These are phyloP conservation scores for Puccinia coronata DNA, from an alignment of 1,284 basidiomycete species.

Conservation along the genomic window DNA sequence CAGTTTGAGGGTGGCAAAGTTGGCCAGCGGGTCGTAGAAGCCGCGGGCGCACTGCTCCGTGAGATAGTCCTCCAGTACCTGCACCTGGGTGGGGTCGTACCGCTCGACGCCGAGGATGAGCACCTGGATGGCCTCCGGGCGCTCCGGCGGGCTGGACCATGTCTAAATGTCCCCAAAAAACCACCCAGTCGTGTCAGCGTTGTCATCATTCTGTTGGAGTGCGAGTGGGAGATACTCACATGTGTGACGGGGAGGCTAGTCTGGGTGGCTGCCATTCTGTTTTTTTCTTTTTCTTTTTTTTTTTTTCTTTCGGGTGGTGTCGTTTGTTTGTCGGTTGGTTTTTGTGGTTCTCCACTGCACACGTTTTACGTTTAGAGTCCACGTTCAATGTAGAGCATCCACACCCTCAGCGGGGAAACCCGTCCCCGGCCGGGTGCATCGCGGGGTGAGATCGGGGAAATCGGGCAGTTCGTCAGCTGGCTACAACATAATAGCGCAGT, in stretches of 20 bases:
- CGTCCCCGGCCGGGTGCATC: no score
- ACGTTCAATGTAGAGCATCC: neutral
- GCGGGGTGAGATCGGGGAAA: no score
- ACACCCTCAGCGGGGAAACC: neutral
- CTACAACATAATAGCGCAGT: no score
- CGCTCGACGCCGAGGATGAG: conserved; percentile 41
- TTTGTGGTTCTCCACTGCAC: neutral
- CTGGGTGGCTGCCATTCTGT: neutral
- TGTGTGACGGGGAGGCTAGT: neutral
- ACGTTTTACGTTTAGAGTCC: no score
- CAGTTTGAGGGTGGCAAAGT: conserved; percentile 47
- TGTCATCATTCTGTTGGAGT: neutral
- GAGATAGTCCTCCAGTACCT: conserved; percentile 44
- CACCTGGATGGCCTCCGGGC: conserved; percentile 31
- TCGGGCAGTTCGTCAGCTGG: no score
- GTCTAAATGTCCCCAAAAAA: no score
- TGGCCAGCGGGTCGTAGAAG: conserved; percentile 44
- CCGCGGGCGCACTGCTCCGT: conserved; percentile 18
- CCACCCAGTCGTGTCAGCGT: no score
- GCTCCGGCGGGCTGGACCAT: conserved; percentile 37
- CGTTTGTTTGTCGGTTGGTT: no score
- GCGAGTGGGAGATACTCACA: neutral
- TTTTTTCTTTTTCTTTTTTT: neutral
- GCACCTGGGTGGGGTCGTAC: conserved; percentile 47
- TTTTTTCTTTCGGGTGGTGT: no score